Evolutionary conservation across 202 grass and related monocot species (phyloP).

Genomic region (Dendrocalamus latiflorus): DNA sequence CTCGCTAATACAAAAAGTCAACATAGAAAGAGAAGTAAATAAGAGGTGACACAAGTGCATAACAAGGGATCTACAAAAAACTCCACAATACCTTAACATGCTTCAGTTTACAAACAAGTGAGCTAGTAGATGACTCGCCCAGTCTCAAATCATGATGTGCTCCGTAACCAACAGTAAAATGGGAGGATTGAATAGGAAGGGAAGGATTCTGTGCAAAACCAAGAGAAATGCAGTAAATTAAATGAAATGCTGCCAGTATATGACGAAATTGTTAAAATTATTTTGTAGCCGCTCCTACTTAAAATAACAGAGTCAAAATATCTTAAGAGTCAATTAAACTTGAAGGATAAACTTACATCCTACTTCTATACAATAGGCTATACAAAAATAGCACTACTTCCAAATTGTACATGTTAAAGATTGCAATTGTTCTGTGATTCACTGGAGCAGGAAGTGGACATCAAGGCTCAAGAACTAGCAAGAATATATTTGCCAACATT

Average conservation of each 20-base stretch:
- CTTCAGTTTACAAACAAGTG: slow-evolving; percentile 72
- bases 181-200: slow-evolving; percentile 50
- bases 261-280: background rate
- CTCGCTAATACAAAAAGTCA: slow-evolving; percentile 28
- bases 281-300: background rate
- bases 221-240: slow-evolving; percentile 19
- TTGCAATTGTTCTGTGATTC: background rate
- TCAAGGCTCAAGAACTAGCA: background rate
- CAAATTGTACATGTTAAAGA: background rate
- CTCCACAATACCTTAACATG: slow-evolving; percentile 66
- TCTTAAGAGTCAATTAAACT: background rate
- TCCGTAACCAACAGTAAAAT: slow-evolving; percentile 89
- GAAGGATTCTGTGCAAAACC: slow-evolving; percentile 69
- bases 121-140: slow-evolving; percentile 47
- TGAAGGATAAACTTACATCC: background rate
- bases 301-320: background rate
- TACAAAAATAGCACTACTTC: background rate
- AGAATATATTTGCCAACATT: background rate
- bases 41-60: background rate
- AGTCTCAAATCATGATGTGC: slow-evolving; percentile 74
- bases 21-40: background rate
- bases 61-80: background rate
- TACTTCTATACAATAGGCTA: background rate
- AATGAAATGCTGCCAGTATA: background rate
- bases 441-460: background rate